phyloP scores from a whole-genome alignment of 805 yeast species.

The Candida sanyiensis region DNA sequence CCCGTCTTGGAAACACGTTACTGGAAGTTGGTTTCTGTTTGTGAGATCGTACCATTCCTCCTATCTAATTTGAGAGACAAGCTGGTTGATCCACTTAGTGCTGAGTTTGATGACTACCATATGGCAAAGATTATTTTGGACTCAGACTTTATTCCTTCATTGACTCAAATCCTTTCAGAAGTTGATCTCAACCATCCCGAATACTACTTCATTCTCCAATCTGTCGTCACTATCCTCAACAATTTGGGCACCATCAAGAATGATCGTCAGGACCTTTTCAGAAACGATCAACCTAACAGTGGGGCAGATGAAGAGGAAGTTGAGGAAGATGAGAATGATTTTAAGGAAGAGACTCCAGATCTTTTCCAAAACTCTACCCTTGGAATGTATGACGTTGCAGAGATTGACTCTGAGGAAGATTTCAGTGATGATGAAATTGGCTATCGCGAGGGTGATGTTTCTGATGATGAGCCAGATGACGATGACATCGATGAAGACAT shows the following conservation, averaged over 20 bases:
- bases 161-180: constrained; percentile 55
- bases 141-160: constrained; percentile 49
- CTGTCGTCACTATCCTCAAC: constrained; percentile 54
- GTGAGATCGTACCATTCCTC: constrained; percentile 19
- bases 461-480: constrained; percentile 31
- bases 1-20: constrained; percentile 41
- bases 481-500: constrained; percentile 21
- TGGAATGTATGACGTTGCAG: constrained; percentile 89
- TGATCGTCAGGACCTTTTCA: constrained; percentile 52
- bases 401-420: constrained; percentile 57
- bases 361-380: constrained; percentile 81
- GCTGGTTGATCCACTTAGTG: constrained; percentile 27
- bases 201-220: constrained; percentile 52
- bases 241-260: constrained; percentile 50
- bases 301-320: constrained; percentile 52
- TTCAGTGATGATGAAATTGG: constrained; percentile 48
- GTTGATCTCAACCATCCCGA: constrained; percentile 72
- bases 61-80: constrained; percentile 21
- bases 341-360: constrained; percentile 68
- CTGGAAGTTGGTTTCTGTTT: constrained; percentile 43
- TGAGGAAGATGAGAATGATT: constrained; percentile 52
- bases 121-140: constrained; percentile 66
- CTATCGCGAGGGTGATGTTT: constrained; percentile 36
- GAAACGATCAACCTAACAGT: constrained; percentile 33
- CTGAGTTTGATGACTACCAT: constrained; percentile 55